Evolutionary conservation across 345 rosid genomes (phyloP).

Genomic region (Acer yangbiense): DNA sequence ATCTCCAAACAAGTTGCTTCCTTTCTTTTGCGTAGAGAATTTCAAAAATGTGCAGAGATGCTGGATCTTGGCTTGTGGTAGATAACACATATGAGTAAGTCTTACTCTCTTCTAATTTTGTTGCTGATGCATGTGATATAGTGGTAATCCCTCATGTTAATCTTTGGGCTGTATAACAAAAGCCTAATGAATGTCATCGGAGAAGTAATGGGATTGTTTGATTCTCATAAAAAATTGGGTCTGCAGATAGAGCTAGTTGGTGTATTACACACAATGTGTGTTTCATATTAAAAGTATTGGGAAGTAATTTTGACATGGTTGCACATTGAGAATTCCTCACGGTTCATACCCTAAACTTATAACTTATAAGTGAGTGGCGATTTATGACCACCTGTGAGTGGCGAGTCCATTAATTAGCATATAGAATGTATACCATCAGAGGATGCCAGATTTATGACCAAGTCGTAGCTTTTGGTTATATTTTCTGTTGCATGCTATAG

Average conservation of each 20-base stretch:
- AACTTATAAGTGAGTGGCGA: too few relatives aligned
- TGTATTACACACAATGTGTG: background rate
- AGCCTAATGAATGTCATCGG: background rate
- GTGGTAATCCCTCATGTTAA: background rate
- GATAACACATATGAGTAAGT: slow-evolving; percentile 98
- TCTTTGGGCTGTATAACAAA: background rate
- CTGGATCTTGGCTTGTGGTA: slow-evolving; percentile 95
- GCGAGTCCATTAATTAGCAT: background rate
- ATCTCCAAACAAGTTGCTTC: background rate
- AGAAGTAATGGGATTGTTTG: background rate
- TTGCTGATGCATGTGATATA: background rate
- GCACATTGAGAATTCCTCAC: background rate
- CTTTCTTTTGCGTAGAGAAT: slow-evolving; percentile 65
- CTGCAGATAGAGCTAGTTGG: background rate
- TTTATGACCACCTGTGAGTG: background rate
- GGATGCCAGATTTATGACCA: background rate
- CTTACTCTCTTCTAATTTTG: slow-evolving; percentile 17
- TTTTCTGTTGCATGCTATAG: slow-evolving; percentile 6
- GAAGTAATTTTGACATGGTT: background rate
- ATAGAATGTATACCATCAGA: background rate
- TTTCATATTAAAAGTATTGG: too few relatives aligned
- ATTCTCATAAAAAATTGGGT: background rate
- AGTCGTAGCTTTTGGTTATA: background rate
- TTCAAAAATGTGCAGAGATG: slow-evolving; percentile 71
- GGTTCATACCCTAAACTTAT: background rate